These are phyloP conservation scores for Malania oleifera DNA, from an alignment of 164 flowering plant species.

Conservation along the genomic window DNA sequence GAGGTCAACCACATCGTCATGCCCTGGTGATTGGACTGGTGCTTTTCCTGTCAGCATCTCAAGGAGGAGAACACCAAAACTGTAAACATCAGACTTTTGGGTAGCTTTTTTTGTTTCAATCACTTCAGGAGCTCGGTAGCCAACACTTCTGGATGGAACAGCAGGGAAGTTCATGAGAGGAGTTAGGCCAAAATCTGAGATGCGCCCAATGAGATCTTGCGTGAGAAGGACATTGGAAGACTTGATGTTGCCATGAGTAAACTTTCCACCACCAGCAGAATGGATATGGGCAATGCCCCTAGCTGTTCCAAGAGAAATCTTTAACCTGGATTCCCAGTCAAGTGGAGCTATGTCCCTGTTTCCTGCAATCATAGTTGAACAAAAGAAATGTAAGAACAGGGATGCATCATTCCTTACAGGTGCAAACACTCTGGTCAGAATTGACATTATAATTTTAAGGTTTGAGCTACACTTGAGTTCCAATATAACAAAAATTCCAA, in stretches of 20 bases:
- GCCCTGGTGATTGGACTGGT: slow-evolving; percentile 39
- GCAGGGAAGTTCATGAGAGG: slow-evolving; percentile 39
- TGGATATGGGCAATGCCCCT: slow-evolving; percentile 63
- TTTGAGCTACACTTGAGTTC: no score
- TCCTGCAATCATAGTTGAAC: slow-evolving; percentile 24
- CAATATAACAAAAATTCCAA: no score
- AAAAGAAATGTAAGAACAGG: neutral
- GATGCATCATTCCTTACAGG: neutral
- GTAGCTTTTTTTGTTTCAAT: slow-evolving; percentile 35
- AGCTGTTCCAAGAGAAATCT: slow-evolving; percentile 50
- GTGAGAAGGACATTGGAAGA: slow-evolving; percentile 60
- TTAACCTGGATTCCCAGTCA: slow-evolving; percentile 66
- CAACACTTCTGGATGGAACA: slow-evolving; percentile 30
- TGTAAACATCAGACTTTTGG: slow-evolving; percentile 64
- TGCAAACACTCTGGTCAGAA: no score
- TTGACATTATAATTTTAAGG: no score
- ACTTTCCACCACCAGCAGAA: slow-evolving; percentile 36
- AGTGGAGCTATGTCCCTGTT: slow-evolving; percentile 30
- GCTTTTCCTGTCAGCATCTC: slow-evolving; percentile 66
- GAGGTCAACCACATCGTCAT: slow-evolving; percentile 44
- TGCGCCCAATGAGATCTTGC: slow-evolving; percentile 31
- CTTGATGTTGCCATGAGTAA: slow-evolving; percentile 68
- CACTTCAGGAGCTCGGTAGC: slow-evolving; percentile 65
- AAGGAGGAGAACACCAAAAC: slow-evolving; percentile 65
- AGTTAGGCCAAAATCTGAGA: slow-evolving; percentile 59